Evolutionary conservation across 1,284 basidiomycete species (phyloP).

Genomic region (Fistulina hepatica): DNA sequence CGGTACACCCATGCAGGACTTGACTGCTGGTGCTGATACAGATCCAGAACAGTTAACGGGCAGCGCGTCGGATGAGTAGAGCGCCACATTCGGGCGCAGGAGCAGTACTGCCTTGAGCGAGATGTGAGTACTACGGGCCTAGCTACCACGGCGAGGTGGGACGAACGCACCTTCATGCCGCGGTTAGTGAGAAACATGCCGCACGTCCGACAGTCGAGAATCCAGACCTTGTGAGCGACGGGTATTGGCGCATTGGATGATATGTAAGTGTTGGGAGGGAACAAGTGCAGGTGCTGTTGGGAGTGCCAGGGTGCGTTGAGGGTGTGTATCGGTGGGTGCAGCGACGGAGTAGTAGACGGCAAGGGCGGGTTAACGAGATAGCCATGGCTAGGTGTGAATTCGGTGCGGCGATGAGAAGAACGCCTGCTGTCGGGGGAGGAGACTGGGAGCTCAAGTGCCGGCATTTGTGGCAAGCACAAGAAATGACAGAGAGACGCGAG

Average conservation of each 20-base stretch:
- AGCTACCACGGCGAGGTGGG: slow-evolving; percentile 5
- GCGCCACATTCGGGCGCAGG: slow-evolving; percentile 69
- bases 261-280: slow-evolving; percentile 31
- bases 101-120: slow-evolving; percentile 65
- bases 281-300: slow-evolving; percentile 21
- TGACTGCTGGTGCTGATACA: slow-evolving; percentile 34
- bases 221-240: slow-evolving; percentile 63
- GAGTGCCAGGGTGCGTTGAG: slow-evolving; percentile 8
- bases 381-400: too few species aligned
- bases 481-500: too few species aligned
- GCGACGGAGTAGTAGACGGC: too few species aligned
- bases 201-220: slow-evolving; percentile 69
- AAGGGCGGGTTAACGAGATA: too few species aligned
- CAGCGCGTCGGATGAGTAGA: slow-evolving; percentile 76
- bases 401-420: too few species aligned
- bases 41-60: slow-evolving; percentile 62
- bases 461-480: too few species aligned
- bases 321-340: too few species aligned
- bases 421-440: too few species aligned
- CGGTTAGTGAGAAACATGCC: slow-evolving; percentile 69
- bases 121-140: slow-evolving; percentile 7
- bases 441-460: too few species aligned
- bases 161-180: slow-evolving; percentile 63
- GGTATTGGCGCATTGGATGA: slow-evolving; percentile 28
- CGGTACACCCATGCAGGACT: too few species aligned